Evolutionary conservation across 78 protist species (phyloP), one percentile per base, ranked within the genome.

Genomic region (Mastigamoeba balamuthi): DNA sequence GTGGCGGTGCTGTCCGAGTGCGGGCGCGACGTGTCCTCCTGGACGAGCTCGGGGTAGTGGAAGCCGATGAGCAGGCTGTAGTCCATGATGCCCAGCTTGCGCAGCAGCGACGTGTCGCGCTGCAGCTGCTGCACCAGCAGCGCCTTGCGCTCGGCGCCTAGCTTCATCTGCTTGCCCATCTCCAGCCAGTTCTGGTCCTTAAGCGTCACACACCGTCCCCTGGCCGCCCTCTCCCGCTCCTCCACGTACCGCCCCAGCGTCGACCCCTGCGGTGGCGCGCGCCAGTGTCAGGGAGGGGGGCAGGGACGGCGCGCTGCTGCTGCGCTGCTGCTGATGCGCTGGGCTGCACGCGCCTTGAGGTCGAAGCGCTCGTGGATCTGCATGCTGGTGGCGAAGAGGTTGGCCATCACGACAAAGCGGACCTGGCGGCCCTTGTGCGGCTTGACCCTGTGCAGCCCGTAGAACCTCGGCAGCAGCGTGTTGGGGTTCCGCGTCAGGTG

Each of bases 401-500:
- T 94, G 52, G 78, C 77, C 97, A 94, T 96, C 30, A 94, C 88
- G 25, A 96, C 40, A 30, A 94, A 87, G 28, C 90, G 33, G n/a
- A 92, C 85, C 30, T 90, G 83, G 40, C 80, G 48, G 17, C 90
- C 89, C 25, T 52, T 5, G 29, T 25, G 33, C n/a, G 83, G 74
- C 64, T 85, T 74, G 17, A 89, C 82, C 28, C 89, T 5, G 66
- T 78, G 89, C 10, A 86, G 89, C 4, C 96, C 97, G 69, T 75
- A 91, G 84, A 92, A 93, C 30, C 92, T 76, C 6, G 93, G 77
- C 7, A 96, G 80, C 30, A 89, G 58, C 38, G 92, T 87, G 58
- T 88, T 73, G 29, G 89, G 88, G 84, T 91, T 85, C 29, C 84
- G 72, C 41, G 64, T 74, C 70, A 91, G 36, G 63, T 96, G 94